Evolutionary conservation across 495 filamentous ascomycete species (phyloP).

Genomic region (Aspergillus cavernicola): DNA sequence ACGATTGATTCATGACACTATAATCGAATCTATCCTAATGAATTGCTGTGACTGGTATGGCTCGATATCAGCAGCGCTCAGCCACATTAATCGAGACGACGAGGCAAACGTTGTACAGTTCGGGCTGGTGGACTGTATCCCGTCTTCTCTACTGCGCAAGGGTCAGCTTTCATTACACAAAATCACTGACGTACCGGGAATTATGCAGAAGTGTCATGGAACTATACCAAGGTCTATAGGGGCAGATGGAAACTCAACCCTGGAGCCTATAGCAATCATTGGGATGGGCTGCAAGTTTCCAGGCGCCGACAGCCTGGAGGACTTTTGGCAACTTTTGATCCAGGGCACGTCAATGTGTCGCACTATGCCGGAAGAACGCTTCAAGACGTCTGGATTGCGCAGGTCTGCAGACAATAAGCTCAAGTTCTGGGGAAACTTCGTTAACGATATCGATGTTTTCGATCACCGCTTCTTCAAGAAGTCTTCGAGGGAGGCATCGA

Average conservation of each 20-base stretch:
- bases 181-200: background rate
- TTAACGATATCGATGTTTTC: conserved; percentile 38
- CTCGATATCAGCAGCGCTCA: background rate
- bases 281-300: conserved; percentile 48
- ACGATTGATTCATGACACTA: background rate
- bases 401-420: background rate
- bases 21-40: background rate
- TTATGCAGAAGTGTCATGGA: no score
- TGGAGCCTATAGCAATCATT: conserved; percentile 41
- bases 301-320: conserved; percentile 44
- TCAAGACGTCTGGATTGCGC: background rate
- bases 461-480: conserved; percentile 52
- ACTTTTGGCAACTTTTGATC: conserved; percentile 40
- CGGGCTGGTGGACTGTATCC: background rate
- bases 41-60: background rate
- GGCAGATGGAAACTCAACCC: background rate
- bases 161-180: background rate
- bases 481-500: conserved; percentile 37
- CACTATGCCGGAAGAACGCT: background rate
- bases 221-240: no score
- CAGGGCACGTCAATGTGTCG: background rate
- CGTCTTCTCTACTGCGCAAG: background rate
- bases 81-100: background rate
- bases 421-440: conserved; percentile 32
- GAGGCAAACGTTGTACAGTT: background rate